Evolutionary conservation across 2,329 filamentous ascomycete genomes (phyloP), one percentile per base, ranked within the genome.

Genomic region (Drechslera avenae): DNA sequence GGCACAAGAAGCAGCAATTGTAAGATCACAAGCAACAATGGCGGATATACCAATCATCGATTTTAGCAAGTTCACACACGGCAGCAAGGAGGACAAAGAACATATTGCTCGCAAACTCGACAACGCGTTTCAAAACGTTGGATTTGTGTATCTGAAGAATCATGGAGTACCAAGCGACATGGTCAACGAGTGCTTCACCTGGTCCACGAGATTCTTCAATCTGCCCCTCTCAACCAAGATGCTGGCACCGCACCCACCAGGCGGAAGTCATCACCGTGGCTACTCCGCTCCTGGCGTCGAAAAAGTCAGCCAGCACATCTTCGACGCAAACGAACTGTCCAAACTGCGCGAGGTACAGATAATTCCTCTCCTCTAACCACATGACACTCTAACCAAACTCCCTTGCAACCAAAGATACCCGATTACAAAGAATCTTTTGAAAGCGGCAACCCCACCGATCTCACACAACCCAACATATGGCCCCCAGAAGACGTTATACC

Each of bases 81-180:
- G 63, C 4, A 39, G 28, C 4, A 23, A 39, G 13, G 50, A 50
- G 17, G 62, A 64, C 21, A 56, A 57, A 32, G 31, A 52, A 34
- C n/a, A 34, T 1, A 54, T 71, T 2, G 72, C 73, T 1, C 41
- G 56, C 17, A 46, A 72, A n/a, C 71, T 77, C 16, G 73, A 76
- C 46, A 46, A 63, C 5, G 75, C 74, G 1, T 75, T 76, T 23
- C 64, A 64, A 14, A 60, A 57, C 5, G 64, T 73, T 7, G 75
- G 76, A 2, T 78, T 78, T 50, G 75, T 76, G 31, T 76, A 76
- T 50, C 60, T 78, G 21, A 67, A 60, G 43, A 74, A 75, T 36
- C 73, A 77, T 46, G 73, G 72, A 2, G 54, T 78, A 0, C 46
- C 57, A 3, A 59, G 61, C 30, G 59, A 68, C 21, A 50, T 57